A percentile compares a stretch with the other conserved stretches of the same genome.
phyloP scores from a whole-genome alignment of 495 filamentous ascomycete genomes.

The Xylaria grammica region DNA sequence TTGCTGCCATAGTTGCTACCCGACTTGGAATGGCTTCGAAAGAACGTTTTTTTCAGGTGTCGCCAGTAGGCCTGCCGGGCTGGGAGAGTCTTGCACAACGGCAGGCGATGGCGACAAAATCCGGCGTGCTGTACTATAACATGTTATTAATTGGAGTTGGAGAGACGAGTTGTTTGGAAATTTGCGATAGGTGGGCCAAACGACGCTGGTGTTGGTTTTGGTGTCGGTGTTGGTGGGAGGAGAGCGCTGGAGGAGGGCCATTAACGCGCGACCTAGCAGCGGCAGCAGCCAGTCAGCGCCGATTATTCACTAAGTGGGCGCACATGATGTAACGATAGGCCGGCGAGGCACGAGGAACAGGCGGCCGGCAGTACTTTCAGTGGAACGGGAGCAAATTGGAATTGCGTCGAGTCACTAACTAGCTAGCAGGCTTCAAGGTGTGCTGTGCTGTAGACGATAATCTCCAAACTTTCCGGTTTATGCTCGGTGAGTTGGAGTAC shows the following conservation, averaged over 20 bases:
- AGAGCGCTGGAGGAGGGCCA: neutral
- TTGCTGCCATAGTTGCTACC: slow-evolving; percentile 32
- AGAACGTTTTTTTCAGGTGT: slow-evolving; percentile 7
- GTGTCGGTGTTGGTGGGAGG: slow-evolving; percentile 21
- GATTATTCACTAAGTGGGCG: slow-evolving; percentile 33
- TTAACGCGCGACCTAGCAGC: neutral
- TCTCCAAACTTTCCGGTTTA: slow-evolving; percentile 17
- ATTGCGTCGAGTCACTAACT: slow-evolving; percentile 2
- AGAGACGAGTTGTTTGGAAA: slow-evolving; percentile 16
- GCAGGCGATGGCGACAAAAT: slow-evolving; percentile 33
- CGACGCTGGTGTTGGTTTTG: slow-evolving; percentile 23
- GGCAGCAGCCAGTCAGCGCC: slow-evolving; percentile 22
- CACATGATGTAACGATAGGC: slow-evolving; percentile 21
- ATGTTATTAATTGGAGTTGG: slow-evolving; percentile 29
- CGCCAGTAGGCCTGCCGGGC: slow-evolving; percentile 23
- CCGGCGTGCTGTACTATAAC: slow-evolving; percentile 31
- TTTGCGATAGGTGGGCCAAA: slow-evolving; percentile 30
- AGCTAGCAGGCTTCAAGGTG: neutral
- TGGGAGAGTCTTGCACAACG: slow-evolving; percentile 32
- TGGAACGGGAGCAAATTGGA: slow-evolving; percentile 7
- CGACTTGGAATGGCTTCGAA: slow-evolving; percentile 19
- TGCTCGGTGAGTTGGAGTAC: slow-evolving; percentile 25
- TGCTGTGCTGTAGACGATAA: slow-evolving; percentile 1
- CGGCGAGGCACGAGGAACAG: slow-evolving; percentile 18
- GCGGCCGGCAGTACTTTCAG: neutral